Percentiles rank a stretch among this genome's conserved stretches.
Evolutionary conservation across 139 green algal species (phyloP).

Genomic region (Choricystis sp.): DNA sequence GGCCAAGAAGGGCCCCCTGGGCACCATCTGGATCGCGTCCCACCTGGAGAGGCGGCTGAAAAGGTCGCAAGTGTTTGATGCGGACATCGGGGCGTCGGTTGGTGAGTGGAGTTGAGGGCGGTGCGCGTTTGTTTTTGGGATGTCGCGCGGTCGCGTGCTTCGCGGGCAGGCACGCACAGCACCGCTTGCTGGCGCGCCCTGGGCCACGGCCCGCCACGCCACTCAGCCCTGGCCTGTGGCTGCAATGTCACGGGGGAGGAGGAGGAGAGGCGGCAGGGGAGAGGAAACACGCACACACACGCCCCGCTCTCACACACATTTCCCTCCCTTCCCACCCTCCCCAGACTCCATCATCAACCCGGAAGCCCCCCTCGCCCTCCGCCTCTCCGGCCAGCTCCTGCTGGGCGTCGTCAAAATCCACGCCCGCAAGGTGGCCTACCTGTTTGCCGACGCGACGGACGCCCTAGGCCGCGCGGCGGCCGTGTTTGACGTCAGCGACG

Average conservation of each 20-base stretch:
- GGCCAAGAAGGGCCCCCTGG: slow-evolving; percentile 74
- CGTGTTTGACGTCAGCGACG: slow-evolving; percentile 8
- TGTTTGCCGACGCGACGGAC: slow-evolving; percentile 46
- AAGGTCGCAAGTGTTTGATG: slow-evolving; percentile 36
- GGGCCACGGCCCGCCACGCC: too few relatives aligned
- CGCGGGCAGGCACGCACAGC: neutral
- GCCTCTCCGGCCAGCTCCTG: slow-evolving; percentile 87
- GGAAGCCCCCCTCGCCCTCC: slow-evolving; percentile 79
- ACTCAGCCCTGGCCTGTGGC: too few relatives aligned
- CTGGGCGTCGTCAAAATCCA: slow-evolving; percentile 90
- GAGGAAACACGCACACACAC: too few relatives aligned
- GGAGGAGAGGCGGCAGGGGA: too few relatives aligned
- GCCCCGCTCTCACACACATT: too few relatives aligned
- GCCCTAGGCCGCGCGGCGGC: slow-evolving; percentile 51
- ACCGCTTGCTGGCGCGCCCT: neutral
- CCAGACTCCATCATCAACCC: slow-evolving; percentile 85
- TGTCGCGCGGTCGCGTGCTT: too few relatives aligned
- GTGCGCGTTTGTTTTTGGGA: neutral
- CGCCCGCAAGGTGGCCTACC: slow-evolving; percentile 58
- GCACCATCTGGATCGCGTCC: slow-evolving; percentile 84
- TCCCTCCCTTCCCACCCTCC: neutral
- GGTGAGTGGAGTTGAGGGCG: slow-evolving; percentile 4
- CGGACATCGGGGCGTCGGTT: slow-evolving; percentile 12
- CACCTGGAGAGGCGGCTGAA: slow-evolving; percentile 78
- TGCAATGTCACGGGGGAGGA: too few relatives aligned